phyloP scores from a whole-genome alignment of 2,329 filamentous ascomycete species.

The Colletotrichum camelliae region DNA sequence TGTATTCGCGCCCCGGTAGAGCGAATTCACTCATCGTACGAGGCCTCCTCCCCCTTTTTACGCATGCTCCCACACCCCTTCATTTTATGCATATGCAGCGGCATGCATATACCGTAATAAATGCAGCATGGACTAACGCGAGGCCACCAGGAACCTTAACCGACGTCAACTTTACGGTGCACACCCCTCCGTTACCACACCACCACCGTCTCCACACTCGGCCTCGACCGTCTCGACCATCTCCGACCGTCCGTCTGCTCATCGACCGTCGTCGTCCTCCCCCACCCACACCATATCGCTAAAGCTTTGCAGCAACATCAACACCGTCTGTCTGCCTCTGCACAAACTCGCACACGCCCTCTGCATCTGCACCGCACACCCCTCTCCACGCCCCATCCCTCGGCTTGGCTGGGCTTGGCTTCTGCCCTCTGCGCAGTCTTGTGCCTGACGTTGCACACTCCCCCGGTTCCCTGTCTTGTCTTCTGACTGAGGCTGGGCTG shows the following conservation, averaged over 20 bases:
- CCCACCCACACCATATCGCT: not conserved
- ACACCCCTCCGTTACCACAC: not conserved
- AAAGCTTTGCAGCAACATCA: not conserved
- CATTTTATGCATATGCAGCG: not conserved
- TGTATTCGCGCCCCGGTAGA: constrained; percentile 2
- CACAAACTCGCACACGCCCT: not conserved
- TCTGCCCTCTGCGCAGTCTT: not conserved
- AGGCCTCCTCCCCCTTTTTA: not conserved
- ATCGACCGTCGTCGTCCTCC: not conserved
- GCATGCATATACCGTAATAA: not conserved
- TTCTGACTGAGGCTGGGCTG: constrained; percentile 6
- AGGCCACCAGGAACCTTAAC: not conserved
- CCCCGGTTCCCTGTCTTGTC: constrained; percentile 6
- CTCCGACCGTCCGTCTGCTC: not conserved
- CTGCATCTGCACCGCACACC: not conserved
- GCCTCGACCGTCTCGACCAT: not conserved
- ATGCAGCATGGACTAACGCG: not conserved
- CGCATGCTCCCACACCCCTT: not conserved
- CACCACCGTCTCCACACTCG: not conserved
- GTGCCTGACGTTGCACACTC: constrained; percentile 15
- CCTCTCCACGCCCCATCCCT: not conserved
- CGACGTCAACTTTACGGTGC: not conserved
- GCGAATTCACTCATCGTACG: not conserved
- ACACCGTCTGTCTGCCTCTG: not conserved
- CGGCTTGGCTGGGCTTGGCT: constrained; percentile 15